phyloP scores from a whole-genome alignment of 768 basidiomycete species.

The Boletus tomentosulus region DNA sequence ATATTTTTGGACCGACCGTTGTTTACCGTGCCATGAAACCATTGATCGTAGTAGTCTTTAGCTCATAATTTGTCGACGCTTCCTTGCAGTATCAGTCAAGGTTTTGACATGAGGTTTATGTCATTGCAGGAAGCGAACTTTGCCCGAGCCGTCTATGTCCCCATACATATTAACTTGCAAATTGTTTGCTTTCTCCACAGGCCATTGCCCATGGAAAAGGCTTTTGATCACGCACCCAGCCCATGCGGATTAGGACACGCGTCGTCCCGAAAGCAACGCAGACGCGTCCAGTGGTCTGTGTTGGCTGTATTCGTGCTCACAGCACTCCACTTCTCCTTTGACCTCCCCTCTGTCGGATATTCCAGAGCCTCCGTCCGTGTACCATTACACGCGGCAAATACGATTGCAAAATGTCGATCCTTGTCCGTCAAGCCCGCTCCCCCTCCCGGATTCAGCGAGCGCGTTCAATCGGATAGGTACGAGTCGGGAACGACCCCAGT shows the following conservation, averaged over 20 bases:
- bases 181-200: background rate
- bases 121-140: background rate
- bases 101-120: background rate
- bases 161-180: background rate
- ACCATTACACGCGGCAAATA: slow-evolving; percentile 24
- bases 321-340: slow-evolving; percentile 12
- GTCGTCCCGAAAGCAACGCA: slow-evolving; percentile 2
- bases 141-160: background rate
- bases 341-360: slow-evolving; percentile 3
- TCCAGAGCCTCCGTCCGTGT: slow-evolving; percentile 5
- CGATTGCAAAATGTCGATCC: slow-evolving; percentile 43
- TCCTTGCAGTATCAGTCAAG: background rate
- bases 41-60: slow-evolving; percentile 7
- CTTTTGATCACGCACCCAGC: background rate
- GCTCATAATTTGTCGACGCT: slow-evolving; percentile 10
- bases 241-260: background rate
- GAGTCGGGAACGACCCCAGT: slow-evolving; percentile 49
- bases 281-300: slow-evolving; percentile 15
- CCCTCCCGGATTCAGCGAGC: slow-evolving; percentile 41
- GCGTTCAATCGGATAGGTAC: slow-evolving; percentile 53
- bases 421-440: slow-evolving; percentile 42
- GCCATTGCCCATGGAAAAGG: slow-evolving; percentile 10
- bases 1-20: background rate
- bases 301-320: slow-evolving; percentile 12
- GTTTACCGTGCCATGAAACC: background rate